Evolutionary conservation across 352 stramenopile genomes (phyloP).

Genomic region (Phytopythium montanum): DNA sequence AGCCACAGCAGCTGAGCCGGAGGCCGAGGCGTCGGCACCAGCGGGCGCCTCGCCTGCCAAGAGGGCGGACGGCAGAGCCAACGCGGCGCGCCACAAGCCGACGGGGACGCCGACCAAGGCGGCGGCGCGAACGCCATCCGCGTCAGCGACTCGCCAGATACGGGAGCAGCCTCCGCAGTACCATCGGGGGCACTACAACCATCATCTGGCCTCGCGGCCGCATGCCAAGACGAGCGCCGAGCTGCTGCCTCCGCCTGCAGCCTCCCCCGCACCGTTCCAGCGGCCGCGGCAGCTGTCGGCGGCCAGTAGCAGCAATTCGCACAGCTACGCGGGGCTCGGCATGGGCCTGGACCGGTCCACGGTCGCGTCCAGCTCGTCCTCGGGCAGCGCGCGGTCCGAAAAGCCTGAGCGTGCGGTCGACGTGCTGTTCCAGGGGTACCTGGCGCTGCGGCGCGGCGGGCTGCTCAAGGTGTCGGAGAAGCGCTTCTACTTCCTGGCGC

Average conservation of each 20-base stretch:
- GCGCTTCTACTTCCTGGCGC: conserved; percentile 61
- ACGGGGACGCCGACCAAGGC: not conserved
- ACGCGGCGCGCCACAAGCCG: not conserved
- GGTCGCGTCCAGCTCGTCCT: conserved; percentile 2
- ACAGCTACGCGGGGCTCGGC: not conserved
- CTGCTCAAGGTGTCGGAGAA: conserved; percentile 64
- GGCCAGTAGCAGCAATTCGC: conserved; percentile 5
- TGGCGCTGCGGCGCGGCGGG: conserved; percentile 37
- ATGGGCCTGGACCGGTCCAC: not conserved
- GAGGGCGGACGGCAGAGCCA: not conserved
- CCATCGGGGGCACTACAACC: not conserved
- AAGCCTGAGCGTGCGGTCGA: conserved; percentile 26
- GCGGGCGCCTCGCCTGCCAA: no score
- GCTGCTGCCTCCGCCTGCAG: not conserved
- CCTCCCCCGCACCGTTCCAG: not conserved
- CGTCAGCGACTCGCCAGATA: not conserved
- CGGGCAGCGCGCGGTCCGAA: conserved; percentile 3
- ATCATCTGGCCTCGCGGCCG: not conserved
- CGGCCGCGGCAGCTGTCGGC: conserved; percentile 6
- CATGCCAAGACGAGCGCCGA: conserved; percentile 8
- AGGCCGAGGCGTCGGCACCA: not conserved
- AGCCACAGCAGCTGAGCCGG: not conserved
- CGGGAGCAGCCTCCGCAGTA: not conserved
- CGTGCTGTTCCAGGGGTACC: conserved; percentile 37
- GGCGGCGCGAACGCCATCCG: not conserved